Conservation (phyloP, 192 early-diverging fungal genomes). For the Podila epicladia region DNA sequence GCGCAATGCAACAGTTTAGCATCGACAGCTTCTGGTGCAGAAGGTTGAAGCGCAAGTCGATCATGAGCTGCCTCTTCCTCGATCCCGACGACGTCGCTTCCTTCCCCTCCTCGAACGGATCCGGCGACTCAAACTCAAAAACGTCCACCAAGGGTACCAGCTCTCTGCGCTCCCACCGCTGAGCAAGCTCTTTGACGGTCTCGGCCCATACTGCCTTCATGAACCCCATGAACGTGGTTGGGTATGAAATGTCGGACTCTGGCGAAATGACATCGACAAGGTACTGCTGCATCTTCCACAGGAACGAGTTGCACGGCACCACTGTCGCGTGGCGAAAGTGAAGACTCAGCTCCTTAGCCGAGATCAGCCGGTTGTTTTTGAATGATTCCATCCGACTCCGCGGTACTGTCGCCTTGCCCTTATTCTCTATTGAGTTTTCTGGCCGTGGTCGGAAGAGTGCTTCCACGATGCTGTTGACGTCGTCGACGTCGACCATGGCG, state of each 20-base stretch:
- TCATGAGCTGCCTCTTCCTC: constrained; percentile 1
- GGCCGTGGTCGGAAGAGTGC: constrained; percentile 8
- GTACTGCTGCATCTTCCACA: constrained; percentile 61
- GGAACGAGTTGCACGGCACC: constrained; percentile 59
- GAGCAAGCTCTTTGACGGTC: constrained; percentile 60
- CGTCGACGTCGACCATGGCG: constrained; percentile 38
- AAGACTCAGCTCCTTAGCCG: constrained; percentile 48
- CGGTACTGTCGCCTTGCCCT: not conserved
- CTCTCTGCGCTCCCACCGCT: constrained; percentile 63
- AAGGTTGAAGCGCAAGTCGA: constrained; percentile 72
- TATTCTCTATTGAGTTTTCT: not conserved
- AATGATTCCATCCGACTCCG: not conserved
- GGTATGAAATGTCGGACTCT: constrained; percentile 41
- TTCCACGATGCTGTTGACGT: constrained; percentile 54
- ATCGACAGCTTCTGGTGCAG: constrained; percentile 81
- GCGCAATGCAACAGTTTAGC: constrained; percentile 82
- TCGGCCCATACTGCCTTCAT: constrained; percentile 73
- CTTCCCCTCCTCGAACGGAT: constrained; percentile 18
- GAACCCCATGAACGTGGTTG: constrained; percentile 71
- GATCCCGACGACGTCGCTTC: not conserved
- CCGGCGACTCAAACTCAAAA: not conserved
- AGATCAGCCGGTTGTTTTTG: constrained; percentile 10
- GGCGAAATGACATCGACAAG: constrained; percentile 53
- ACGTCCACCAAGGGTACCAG: constrained; percentile 62
- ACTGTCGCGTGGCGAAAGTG: constrained; percentile 52